Base-by-base conservation (phyloP, 257 asterid species). In the Anisodus tanguticus region DNA sequence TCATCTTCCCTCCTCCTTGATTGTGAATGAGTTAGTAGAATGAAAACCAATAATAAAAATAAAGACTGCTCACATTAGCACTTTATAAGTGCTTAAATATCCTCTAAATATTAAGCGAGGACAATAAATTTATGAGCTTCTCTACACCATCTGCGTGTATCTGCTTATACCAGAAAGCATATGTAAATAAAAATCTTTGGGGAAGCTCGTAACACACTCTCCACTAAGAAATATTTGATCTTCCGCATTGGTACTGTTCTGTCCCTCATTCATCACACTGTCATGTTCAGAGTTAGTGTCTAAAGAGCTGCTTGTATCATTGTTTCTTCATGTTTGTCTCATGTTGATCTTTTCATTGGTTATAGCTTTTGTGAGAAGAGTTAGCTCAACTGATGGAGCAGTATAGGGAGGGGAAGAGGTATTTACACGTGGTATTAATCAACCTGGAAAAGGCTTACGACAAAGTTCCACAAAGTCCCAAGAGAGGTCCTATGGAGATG, bases 1-100 rank as follows among this genome's bases (percentile, higher is more conserved):
- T 39, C 22, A 69, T 69, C 31, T 68, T 39, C 13, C 54, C 77
- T 39, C 51, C 77, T 69, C 77, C 77, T 39, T 39, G 31, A 69
- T 69, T 69, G 54, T 7, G 16, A 68, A 68, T 68, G 53, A 39
- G 31, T 39, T 39, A 68, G 8, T 69, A 15, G 77, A 39, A 8
- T 39, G 51, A 43, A 69, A 69, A 39, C 77, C 66, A 39, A 16
- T 39, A 69, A 16, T 39, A 69, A 43, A 8, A 69, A 39, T 22
- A 39, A 39, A 39, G 19, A 10, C 5, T 16, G 54, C 31, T 69
- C 39, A 37, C 11, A 13, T 39, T 68, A 39, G 53, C 47, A 31
- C 35, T 1, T 1, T 12, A n/a, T 9, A 0, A 60, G 67, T 60
- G 67, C 67, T 60, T 60, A 60, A 60, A n/a, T n/a, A 12, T n/a